Evolutionary conservation across 1,139 yeast genomes (phyloP).

Genomic region (Meyerozyma elateridarum): DNA sequence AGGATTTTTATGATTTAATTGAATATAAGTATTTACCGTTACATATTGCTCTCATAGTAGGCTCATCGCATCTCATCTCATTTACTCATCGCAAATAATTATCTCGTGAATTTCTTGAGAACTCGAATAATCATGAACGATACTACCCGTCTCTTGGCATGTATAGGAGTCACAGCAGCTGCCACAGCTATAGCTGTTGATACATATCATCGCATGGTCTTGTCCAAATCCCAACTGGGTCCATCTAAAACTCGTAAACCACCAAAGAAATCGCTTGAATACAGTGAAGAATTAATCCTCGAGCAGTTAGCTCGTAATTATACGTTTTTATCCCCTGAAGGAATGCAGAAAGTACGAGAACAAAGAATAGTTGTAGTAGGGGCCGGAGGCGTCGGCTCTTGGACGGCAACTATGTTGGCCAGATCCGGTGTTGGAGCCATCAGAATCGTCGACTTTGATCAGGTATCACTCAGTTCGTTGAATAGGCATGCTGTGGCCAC

Average conservation of each 20-base stretch:
- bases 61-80: background rate
- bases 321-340: conserved; percentile 84
- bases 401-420: conserved; percentile 90
- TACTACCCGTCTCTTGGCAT: background rate
- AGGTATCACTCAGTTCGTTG: conserved; percentile 84
- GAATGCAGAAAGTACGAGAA: conserved; percentile 69
- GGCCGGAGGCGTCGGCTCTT: conserved; percentile 97
- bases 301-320: conserved; percentile 93
- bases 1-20: background rate
- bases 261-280: conserved; percentile 15
- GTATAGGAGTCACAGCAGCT: conserved; percentile 1
- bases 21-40: background rate
- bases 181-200: background rate
- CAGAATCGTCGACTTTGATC: conserved; percentile 89
- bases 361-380: conserved; percentile 88
- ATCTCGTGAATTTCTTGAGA: conserved; percentile 3
- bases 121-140: conserved; percentile 1
- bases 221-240: background rate
- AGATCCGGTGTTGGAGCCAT: conserved; percentile 83
- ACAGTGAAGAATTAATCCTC: conserved; percentile 71
- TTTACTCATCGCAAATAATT: too few relatives aligned
- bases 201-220: background rate
- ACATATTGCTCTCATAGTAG: too few relatives aligned
- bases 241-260: conserved; percentile 2
- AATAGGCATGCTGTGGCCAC: conserved; percentile 94